A percentile compares a stretch with the other conserved stretches of the same genome.
phyloP scores from a whole-genome alignment of 192 early-diverging fungal species.

The Mortierella antarctica region DNA sequence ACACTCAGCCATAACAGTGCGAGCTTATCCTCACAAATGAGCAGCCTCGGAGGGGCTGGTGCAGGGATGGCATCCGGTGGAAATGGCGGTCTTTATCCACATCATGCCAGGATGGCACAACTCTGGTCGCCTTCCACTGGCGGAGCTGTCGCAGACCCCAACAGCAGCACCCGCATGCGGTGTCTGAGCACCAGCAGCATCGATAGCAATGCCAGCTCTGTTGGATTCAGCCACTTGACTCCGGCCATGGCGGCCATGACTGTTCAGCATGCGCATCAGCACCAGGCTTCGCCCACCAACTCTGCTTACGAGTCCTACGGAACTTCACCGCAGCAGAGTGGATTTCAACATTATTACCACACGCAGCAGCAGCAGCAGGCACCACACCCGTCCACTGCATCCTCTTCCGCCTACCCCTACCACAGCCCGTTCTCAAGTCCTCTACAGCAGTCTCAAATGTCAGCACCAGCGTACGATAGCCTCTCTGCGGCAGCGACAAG shows the following conservation, averaged over 20 bases:
- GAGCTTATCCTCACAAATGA: neutral
- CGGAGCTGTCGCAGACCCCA: neutral
- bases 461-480: constrained; percentile 12
- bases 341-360: constrained; percentile 31
- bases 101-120: constrained; percentile 15
- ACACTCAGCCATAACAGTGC: constrained; percentile 29
- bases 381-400: constrained; percentile 1
- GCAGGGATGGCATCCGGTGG: neutral
- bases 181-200: constrained; percentile 46
- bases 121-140: constrained; percentile 15
- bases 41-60: neutral
- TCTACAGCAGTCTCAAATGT: constrained; percentile 5
- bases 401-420: constrained; percentile 19
- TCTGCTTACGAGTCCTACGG: constrained; percentile 46
- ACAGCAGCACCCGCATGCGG: constrained; percentile 22
- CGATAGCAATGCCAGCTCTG: constrained; percentile 47
- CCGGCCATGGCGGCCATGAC: constrained; percentile 36
- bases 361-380: constrained; percentile 17
- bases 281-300: constrained; percentile 22
- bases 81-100: constrained; percentile 1
- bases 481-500: constrained; percentile 15
- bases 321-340: constrained; percentile 24
- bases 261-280: constrained; percentile 23
- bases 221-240: constrained; percentile 43
- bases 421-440: constrained; percentile 29